A percentile compares a stretch with the other conserved stretches of the same genome.
phyloP scores from a whole-genome alignment of 306 rosid species.

The Fragaria nilgerrensis region DNA sequence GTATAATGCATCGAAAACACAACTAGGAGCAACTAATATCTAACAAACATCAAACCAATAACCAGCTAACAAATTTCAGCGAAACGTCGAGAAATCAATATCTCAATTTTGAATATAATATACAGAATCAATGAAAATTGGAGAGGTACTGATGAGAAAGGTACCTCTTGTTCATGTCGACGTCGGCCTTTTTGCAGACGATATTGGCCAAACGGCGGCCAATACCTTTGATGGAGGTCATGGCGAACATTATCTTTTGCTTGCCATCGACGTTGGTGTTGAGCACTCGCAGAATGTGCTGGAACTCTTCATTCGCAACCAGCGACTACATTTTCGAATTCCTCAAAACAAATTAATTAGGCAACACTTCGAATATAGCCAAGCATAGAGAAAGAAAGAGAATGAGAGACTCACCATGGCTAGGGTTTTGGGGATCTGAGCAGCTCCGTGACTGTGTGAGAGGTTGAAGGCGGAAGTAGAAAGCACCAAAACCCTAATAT shows the following conservation, averaged over 20 bases:
- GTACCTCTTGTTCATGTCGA: conserved; percentile 38
- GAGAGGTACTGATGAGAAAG: neutral
- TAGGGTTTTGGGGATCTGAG: conserved; percentile 20
- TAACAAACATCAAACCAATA: neutral
- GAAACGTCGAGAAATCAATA: neutral
- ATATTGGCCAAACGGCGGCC: conserved; percentile 37
- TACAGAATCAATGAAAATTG: neutral
- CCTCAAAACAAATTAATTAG: neutral
- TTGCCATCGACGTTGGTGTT: conserved; percentile 40
- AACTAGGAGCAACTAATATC: neutral
- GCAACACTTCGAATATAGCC: neutral
- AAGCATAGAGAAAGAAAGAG: neutral
- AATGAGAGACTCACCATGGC: conserved; percentile 18
- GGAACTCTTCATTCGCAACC: conserved; percentile 34
- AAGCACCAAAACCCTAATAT: conserved; percentile 7
- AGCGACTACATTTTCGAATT: conserved; percentile 10
- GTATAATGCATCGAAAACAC: neutral
- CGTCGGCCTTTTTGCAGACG: conserved; percentile 38
- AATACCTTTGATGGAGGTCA: conserved; percentile 38
- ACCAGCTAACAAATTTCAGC: neutral
- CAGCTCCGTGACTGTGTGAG: neutral
- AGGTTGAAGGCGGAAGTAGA: neutral
- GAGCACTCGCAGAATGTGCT: conserved; percentile 38
- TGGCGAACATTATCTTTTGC: conserved; percentile 36
- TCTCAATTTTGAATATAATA: neutral